Percentiles rank a stretch among this genome's conserved stretches.
These are phyloP conservation scores for Chaetomiaceae sp. DNA, from an alignment of 2,329 filamentous ascomycete species.

Conservation along the genomic window DNA sequence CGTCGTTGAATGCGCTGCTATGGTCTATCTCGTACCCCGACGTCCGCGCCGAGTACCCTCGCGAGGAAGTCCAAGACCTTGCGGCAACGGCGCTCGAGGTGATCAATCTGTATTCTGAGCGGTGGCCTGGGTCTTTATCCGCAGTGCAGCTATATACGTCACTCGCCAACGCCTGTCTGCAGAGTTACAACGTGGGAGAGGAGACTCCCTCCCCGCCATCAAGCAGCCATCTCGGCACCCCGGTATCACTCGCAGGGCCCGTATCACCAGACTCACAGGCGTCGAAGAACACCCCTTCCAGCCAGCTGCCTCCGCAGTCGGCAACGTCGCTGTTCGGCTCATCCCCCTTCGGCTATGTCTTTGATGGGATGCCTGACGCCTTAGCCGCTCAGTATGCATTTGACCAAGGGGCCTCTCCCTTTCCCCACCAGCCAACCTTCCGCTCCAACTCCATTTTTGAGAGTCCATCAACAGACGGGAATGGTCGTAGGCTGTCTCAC, in stretches of 20 bases:
- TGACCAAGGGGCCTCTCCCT: conserved; percentile 27
- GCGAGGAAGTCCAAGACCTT: conserved; percentile 70
- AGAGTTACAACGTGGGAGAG: conserved; percentile 67
- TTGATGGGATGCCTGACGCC: conserved; percentile 50
- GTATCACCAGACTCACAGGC: conserved; percentile 41
- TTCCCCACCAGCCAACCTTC: conserved; percentile 47
- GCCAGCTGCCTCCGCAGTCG: conserved; percentile 14
- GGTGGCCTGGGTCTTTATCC: conserved; percentile 86
- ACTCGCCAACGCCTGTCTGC: conserved; percentile 77
- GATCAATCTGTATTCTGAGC: conserved; percentile 71
- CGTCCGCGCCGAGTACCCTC: conserved; percentile 64
- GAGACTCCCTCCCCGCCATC: conserved; percentile 32
- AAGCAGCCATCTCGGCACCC: conserved; percentile 35
- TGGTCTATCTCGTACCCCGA: conserved; percentile 88
- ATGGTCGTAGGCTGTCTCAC: conserved; percentile 55
- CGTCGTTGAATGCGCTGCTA: conserved; percentile 83
- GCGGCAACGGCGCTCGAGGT: conserved; percentile 70
- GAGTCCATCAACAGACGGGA: conserved; percentile 49
- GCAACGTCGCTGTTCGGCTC: conserved; percentile 19
- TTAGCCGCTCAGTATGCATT: conserved; percentile 27
- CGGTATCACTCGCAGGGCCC: conserved; percentile 44
- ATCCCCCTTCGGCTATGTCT: conserved; percentile 47
- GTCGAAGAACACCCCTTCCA: conserved; percentile 15
- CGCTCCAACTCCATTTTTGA: conserved; percentile 62
- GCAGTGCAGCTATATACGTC: conserved; percentile 83